Evolutionary conservation across 257 asterid species (phyloP), one percentile per base, ranked within the genome.

Genomic region (Capsicum pubescens): DNA sequence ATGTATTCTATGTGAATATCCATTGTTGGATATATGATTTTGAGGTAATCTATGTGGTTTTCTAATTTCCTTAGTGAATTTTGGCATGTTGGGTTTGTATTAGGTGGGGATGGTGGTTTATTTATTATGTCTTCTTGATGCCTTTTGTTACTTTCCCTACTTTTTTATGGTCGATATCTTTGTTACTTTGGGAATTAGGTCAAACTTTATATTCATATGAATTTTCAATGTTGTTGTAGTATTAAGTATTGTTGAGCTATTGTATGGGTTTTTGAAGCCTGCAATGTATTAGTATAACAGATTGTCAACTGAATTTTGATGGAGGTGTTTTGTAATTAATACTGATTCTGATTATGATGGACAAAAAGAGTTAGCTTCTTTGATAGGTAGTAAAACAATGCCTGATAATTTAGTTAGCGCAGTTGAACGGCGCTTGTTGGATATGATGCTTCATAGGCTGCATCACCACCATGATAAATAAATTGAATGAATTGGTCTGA

Each of bases 21-120:
- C 60, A 74, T 74, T 17, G 13, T 11, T 50, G 61, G 46, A 50
- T 48, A 48, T 74, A 4, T 14, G 48, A 52, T 52, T 76, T 52
- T 12, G 63, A 50, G 19, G 80, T 74, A 50, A 74, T 50, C 13
- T 63, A 26, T 26, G 42, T 64, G 17, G 6, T 26, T 26, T 26
- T 26, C 26, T 26, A 26, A 26, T 26, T 26, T 26, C 26, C 26
- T 26, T 26, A 26, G 26, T 26, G 26, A 26, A 48, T 76, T 76
- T 74, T 76, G 63, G 81, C 81, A 3, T 76, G 63, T 76, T 76
- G 61, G 63, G 63, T n/a, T 74, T 74, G 36, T 72, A 56, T 11
- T 46, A 11, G 80, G 80, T 3, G 1, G 60, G 80, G 13, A 19
- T 48, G 80, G 7, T 48, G 42, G 59, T 46, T 46, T 46, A 11